These are phyloP conservation scores for Xerocomus potaroensis DNA, from an alignment of 768 basidiomycete species.

Conservation along the genomic window DNA sequence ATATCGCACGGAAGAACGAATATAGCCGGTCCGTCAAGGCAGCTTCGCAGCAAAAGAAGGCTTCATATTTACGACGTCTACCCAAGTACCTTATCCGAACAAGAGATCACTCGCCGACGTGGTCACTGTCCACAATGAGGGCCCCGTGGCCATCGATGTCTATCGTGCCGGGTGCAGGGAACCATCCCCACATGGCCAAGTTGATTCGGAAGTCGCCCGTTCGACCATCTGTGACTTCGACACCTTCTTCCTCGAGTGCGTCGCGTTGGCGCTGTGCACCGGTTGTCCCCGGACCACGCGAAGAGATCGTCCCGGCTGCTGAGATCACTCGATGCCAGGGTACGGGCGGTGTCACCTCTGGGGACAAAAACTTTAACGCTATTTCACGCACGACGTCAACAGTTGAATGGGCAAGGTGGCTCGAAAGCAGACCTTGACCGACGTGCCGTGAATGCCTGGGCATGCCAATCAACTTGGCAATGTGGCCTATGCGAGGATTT, in stretches of 20 bases:
- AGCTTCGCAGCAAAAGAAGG: no score
- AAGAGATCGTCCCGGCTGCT: constrained; percentile 70
- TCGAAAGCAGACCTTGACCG: constrained; percentile 58
- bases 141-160: constrained; percentile 13
- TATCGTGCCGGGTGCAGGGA: constrained; percentile 39
- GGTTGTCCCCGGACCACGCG: constrained; percentile 76
- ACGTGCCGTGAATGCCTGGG: constrained; percentile 77
- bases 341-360: constrained; percentile 56
- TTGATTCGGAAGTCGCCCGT: constrained; percentile 58
- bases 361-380: constrained; percentile 78
- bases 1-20: background rate
- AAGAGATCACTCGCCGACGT: background rate
- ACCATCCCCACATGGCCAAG: constrained; percentile 61
- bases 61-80: no score
- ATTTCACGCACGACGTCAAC: constrained; percentile 2
- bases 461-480: constrained; percentile 78
- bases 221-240: constrained; percentile 61
- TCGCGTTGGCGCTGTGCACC: constrained; percentile 75
- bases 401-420: background rate
- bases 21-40: no score
- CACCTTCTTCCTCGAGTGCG: constrained; percentile 74
- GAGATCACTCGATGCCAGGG: constrained; percentile 82
- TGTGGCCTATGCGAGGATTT: constrained; percentile 48
- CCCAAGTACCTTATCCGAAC: background rate
- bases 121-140: background rate